phyloP scores from a whole-genome alignment of 2,329 filamentous ascomycete genomes.

The Aschersonia sp. region DNA sequence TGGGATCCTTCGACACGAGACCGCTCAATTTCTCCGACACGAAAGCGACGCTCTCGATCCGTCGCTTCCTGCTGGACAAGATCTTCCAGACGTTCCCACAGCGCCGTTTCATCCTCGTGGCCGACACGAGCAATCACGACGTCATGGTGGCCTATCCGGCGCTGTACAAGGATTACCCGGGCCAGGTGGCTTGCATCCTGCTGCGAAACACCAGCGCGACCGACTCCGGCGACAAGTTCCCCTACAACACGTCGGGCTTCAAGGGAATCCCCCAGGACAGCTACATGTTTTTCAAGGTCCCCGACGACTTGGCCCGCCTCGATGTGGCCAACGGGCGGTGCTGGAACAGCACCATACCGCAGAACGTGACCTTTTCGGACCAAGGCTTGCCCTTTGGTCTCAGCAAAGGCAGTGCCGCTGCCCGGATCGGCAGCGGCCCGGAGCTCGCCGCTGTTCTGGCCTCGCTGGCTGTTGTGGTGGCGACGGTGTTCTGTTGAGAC shows the following conservation, averaged over 20 bases:
- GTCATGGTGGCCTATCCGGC: conserved; percentile 53
- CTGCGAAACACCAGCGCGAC: conserved; percentile 61
- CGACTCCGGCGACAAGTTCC: conserved; percentile 51
- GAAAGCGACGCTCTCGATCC: conserved; percentile 55
- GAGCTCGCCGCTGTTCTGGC: conserved; percentile 7
- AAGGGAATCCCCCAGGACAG: conserved; percentile 46
- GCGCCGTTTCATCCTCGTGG: conserved; percentile 62
- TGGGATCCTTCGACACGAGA: conserved; percentile 63
- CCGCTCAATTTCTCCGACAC: conserved; percentile 71
- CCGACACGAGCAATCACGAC: conserved; percentile 63
- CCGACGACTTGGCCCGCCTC: conserved; percentile 51
- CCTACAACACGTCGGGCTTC: conserved; percentile 62
- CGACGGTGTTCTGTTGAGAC: neutral
- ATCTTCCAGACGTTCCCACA: conserved; percentile 62
- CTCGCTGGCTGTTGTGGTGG: conserved; percentile 8
- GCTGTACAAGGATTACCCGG: conserved; percentile 50
- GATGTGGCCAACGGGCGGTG: conserved; percentile 57
- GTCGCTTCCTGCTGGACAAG: conserved; percentile 53
- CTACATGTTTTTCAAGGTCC: conserved; percentile 69
- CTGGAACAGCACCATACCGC: conserved; percentile 45
- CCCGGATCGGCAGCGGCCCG: conserved; percentile 7
- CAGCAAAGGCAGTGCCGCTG: conserved; percentile 17
- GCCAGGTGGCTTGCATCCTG: conserved; percentile 64
- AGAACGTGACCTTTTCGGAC: conserved; percentile 58
- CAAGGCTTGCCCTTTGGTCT: conserved; percentile 42